Evolutionary conservation across 2,329 filamentous ascomycete species (phyloP), one percentile per base, ranked within the genome.

Genomic region (Anthostomella pinea): DNA sequence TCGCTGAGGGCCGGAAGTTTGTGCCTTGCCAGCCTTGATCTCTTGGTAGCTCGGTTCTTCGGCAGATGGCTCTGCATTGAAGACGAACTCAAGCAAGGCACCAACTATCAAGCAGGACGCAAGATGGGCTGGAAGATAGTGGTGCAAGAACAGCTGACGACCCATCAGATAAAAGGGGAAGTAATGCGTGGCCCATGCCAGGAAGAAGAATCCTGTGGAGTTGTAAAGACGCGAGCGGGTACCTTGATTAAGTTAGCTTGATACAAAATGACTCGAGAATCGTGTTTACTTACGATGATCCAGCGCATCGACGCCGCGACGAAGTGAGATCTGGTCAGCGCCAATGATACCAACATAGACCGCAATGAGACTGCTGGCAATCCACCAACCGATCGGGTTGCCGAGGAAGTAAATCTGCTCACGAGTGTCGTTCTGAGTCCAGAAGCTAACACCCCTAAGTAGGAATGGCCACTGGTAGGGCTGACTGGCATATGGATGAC

Each of bases 371-470:
- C 87, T 89, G 65, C 88, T 95, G 10, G 88, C 83, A 46, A 98
- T 76, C 93, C 93, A 98, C 90, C 94, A 98, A 40, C 91, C 93
- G 45, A 97, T 66, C 0, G 93, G 93, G 68, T 98, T 98, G 39
- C 93, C 93, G 19, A 98, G 72, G 73, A 98, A 98, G 69, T 98
- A 98, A 50, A 98, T 98, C 65, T 98, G 93, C 69, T 95, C 83
- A 43, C 87, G 83, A 8, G 91, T 96, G 38, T 94, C 87, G 62
- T 87, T 89, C 62, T 97, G 86, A 7, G 93, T 98, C 93, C 93
- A 98, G 82, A 98, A 98, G 66, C 89, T 96, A 53, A 98, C 91
- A 67, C 93, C 93, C 19, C 93, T 84, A 39, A 98, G 79, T 59
- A 98, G 75, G 78, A 98, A 97, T 2, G 93, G 93, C 93, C 93